Percentiles rank a stretch among this genome's conserved stretches.
Conservation (phyloP, 2,329 filamentous ascomycete genomes). For the Ophiosphaerella herpotricha region DNA sequence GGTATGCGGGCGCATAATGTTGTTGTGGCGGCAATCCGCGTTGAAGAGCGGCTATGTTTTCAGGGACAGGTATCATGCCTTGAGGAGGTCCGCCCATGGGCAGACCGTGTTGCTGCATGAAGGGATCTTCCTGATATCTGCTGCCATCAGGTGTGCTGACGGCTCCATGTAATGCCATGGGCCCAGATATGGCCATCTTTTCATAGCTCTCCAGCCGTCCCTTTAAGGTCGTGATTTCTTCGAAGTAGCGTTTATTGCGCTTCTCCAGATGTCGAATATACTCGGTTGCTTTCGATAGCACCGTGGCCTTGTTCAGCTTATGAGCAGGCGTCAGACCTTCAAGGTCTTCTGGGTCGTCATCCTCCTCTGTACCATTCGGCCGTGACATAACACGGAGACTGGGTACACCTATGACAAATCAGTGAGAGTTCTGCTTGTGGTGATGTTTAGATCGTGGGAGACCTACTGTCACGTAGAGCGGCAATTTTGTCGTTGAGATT, state of each 20-base stretch:
- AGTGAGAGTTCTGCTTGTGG: too few species aligned
- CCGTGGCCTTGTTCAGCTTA: constrained; percentile 97
- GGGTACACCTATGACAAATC: constrained; percentile 61
- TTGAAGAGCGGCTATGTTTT: constrained; percentile 48
- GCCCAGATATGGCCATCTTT: constrained; percentile 70
- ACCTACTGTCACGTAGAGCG: constrained; percentile 76
- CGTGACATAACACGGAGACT: constrained; percentile 82
- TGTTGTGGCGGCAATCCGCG: constrained; percentile 42
- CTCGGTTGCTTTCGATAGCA: constrained; percentile 92
- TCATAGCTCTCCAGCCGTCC: constrained; percentile 67
- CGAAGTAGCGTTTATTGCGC: constrained; percentile 77
- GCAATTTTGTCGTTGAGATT: constrained; percentile 98
- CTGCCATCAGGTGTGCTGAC: constrained; percentile 42
- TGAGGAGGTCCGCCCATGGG: constrained; percentile 40
- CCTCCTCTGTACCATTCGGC: constrained; percentile 63
- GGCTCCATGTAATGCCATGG: constrained; percentile 43
- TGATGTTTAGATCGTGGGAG: neutral
- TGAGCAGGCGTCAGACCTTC: constrained; percentile 74
- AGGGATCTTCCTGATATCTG: constrained; percentile 46
- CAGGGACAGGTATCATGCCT: constrained; percentile 50
- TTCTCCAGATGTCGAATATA: constrained; percentile 95
- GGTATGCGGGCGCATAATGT: constrained; percentile 46
- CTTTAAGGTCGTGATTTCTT: constrained; percentile 82
- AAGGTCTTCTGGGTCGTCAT: constrained; percentile 81
- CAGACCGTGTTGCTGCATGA: constrained; percentile 30